phyloP scores from a whole-genome alignment of 116 monocot species.

The Phalaenopsis hybrid region DNA sequence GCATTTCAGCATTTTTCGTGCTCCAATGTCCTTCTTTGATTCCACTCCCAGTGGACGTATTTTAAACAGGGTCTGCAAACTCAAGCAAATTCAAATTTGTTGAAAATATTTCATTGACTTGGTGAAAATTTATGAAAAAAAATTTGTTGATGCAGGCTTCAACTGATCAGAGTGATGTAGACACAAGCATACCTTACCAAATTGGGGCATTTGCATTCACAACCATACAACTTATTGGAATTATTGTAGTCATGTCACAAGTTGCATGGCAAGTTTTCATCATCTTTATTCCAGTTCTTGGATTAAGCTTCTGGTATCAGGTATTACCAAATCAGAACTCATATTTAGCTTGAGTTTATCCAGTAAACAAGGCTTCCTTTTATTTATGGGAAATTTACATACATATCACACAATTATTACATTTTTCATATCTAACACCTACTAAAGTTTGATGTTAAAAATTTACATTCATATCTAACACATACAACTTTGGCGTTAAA shows the following conservation, averaged over 20 bases:
- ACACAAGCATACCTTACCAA: constrained; percentile 30
- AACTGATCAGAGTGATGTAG: constrained; percentile 54
- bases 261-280: constrained; percentile 51
- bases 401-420: no score
- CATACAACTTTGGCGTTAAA: no score
- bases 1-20: constrained; percentile 49
- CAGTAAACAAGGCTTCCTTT: background rate
- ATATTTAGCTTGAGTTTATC: background rate
- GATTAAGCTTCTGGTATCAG: constrained; percentile 59
- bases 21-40: constrained; percentile 71
- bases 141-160: constrained; percentile 34
- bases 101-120: background rate
- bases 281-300: constrained; percentile 49
- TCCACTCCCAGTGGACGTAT: constrained; percentile 74
- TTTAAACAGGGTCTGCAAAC: constrained; percentile 54
- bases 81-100: background rate
- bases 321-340: constrained; percentile 16
- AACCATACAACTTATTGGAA: constrained; percentile 44
- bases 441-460: no score
- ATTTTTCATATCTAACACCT: no score
- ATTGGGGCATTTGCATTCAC: constrained; percentile 39
- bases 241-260: constrained; percentile 68
- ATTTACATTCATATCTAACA: no score
- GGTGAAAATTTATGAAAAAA: background rate
- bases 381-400: background rate